Percentiles rank a stretch among this genome's conserved stretches.
These are phyloP conservation scores for Boletus sp. DNA, from an alignment of 768 basidiomycete species.

Conservation along the genomic window DNA sequence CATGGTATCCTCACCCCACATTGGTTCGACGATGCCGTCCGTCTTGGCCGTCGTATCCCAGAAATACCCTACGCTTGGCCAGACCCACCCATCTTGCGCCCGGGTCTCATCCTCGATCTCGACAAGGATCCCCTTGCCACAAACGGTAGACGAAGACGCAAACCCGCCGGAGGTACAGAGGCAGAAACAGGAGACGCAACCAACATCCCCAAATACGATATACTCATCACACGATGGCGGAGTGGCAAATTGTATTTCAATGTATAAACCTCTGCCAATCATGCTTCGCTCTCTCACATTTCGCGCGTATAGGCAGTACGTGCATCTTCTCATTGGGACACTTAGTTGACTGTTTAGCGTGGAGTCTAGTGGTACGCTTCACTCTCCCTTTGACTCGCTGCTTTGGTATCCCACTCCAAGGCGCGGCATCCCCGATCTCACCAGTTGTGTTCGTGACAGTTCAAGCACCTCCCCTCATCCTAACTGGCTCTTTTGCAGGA, in stretches of 20 bases:
- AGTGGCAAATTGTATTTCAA: constrained; percentile 67
- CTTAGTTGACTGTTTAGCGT: constrained; percentile 84
- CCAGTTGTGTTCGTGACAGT: constrained; percentile 50
- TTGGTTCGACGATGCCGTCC: constrained; percentile 85
- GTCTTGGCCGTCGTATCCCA: constrained; percentile 52
- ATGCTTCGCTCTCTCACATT: not conserved
- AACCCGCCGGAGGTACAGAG: constrained; percentile 23
- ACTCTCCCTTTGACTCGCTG: constrained; percentile 69
- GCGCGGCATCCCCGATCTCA: constrained; percentile 56
- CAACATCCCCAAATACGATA: constrained; percentile 47
- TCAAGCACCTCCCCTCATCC: not conserved
- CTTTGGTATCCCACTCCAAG: constrained; percentile 83
- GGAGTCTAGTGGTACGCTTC: constrained; percentile 56
- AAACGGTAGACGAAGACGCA: constrained; percentile 22
- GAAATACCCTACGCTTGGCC: constrained; percentile 72
- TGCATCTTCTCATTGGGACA: constrained; percentile 56
- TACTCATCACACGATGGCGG: constrained; percentile 70
- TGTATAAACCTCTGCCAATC: constrained; percentile 38
- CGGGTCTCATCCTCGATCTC: constrained; percentile 16
- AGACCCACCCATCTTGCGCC: constrained; percentile 52
- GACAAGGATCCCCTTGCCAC: constrained; percentile 17
- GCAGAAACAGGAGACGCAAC: constrained; percentile 17
- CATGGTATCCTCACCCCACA: constrained; percentile 79
- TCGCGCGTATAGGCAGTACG: constrained; percentile 50
- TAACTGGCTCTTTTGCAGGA: constrained; percentile 40